These are phyloP conservation scores for Jaenimonas drosophilae DNA, from an alignment of 208 protist species.

Conservation along the genomic window DNA sequence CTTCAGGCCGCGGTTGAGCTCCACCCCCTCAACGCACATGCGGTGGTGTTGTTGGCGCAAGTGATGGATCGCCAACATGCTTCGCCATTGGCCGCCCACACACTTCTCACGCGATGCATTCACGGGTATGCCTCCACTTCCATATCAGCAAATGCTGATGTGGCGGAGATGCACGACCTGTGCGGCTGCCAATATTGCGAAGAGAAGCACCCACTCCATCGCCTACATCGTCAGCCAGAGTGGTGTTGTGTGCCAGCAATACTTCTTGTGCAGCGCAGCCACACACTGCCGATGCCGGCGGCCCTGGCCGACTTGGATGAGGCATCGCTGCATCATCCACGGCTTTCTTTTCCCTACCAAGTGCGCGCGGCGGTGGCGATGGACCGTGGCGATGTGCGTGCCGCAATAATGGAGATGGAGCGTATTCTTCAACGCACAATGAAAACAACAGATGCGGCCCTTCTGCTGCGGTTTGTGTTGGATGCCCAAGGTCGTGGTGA, in stretches of 20 bases:
- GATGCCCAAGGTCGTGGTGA: constrained; percentile 11
- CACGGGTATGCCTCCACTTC: no score
- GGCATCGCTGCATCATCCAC: constrained; percentile 17
- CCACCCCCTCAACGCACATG: no score
- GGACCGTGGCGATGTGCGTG: constrained; percentile 23
- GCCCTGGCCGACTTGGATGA: constrained; percentile 17
- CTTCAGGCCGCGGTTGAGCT: no score
- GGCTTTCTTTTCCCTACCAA: constrained; percentile 10
- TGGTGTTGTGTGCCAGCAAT: constrained; percentile 17
- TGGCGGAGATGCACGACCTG: no score
- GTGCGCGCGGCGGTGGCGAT: constrained; percentile 33
- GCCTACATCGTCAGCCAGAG: constrained; percentile 14
- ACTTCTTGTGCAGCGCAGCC: constrained; percentile 21
- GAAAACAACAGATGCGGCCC: constrained; percentile 17
- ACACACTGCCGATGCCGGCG: constrained; percentile 7
- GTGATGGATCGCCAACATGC: no score
- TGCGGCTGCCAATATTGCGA: no score
- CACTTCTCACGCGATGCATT: no score
- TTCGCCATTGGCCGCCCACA: no score
- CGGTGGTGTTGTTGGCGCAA: no score
- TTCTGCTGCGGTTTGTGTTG: constrained; percentile 21
- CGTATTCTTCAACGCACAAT: constrained; percentile 16
- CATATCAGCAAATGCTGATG: no score
- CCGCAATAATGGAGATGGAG: constrained; percentile 21
- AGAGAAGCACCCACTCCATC: constrained; percentile 5